Base-by-base conservation (phyloP, 192 early-diverging fungal genomes). In the Bifiguratus adelaidae region DNA sequence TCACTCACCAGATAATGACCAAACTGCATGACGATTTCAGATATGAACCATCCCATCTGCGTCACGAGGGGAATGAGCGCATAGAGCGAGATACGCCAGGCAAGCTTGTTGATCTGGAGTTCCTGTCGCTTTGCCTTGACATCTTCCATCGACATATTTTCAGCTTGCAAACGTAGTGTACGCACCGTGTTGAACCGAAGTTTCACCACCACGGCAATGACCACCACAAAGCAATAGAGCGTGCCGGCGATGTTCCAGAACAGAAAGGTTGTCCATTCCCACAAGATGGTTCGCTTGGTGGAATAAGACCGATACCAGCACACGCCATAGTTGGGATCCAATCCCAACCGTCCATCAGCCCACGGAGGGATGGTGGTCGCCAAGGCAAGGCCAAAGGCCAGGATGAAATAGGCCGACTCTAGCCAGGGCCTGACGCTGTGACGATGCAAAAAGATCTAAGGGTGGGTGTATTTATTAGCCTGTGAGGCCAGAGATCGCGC, bases 51-150 rank as follows among this genome's bases (percentile, higher is more conserved):
- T 0, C 36, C 36, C 7, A 18, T 4, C 19, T 51, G 49, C 35
- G 49, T 51, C 13, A 51, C 38, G 24, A 41, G 23, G 7, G 49
- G 49, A 29, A 51, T 51, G 27, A 51, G 34, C n/a, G 49, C 36
- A 16, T 51, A 51, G n/a, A 51, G 38, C 20, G n/a, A 38, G 19
- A 51, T 51, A n/a, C 49, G 36, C 11, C 29, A 21, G 22, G 41
- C 38, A 21, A 51, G 49, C 37, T 38, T 41, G 23, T 51, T 37
- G 23, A n/a, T n/a, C n/a, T n/a, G 36, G 15, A 11, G 23, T 28
- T 51, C 35, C 18, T 33, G 36, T 28, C 38, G 22, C 7, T 37
- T 33, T 40, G 12, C 35, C 49, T 13, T 38, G 35, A 4, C 8
- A 9, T 41, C 26, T 28, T 6, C 24, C 33, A 24, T 19, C 23